A percentile compares a stretch with the other conserved stretches of the same genome.
phyloP scores from a whole-genome alignment of 495 filamentous ascomycete species.

The Penicillium robsamsonii region DNA sequence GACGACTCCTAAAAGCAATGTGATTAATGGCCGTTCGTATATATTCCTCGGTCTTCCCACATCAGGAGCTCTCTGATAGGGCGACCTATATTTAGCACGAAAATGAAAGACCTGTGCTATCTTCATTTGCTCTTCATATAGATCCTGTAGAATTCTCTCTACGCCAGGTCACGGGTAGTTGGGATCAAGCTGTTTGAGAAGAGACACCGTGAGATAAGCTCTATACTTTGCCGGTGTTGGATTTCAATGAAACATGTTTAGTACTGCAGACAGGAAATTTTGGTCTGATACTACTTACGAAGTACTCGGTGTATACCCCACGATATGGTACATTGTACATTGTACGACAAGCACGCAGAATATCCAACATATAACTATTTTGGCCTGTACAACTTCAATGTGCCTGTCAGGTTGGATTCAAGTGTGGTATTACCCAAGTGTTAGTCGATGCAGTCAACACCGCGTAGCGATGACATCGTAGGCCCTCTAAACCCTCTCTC shows the following conservation, averaged over 20 bases:
- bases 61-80: not conserved
- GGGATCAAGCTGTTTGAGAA: too few species aligned
- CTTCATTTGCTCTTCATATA: not conserved
- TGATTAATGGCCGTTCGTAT: not conserved
- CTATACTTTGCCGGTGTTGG: too few species aligned
- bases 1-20: not conserved
- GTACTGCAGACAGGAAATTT: not conserved
- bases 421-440: not conserved
- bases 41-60: not conserved
- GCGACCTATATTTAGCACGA: not conserved
- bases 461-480: conserved; percentile 25
- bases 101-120: not conserved
- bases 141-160: too few species aligned
- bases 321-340: not conserved
- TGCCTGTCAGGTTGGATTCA: not conserved
- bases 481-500: not conserved
- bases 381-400: not conserved
- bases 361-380: not conserved
- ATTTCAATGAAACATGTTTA: not conserved
- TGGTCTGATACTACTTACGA: not conserved
- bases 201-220: too few species aligned
- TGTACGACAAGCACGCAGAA: not conserved
- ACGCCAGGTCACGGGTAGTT: too few species aligned
- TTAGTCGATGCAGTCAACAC: conserved; percentile 14
- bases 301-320: not conserved